Evolutionary conservation across 805 yeast species (phyloP), one percentile per base, ranked within the genome.

Genomic region (Suhomyces faveliae): DNA sequence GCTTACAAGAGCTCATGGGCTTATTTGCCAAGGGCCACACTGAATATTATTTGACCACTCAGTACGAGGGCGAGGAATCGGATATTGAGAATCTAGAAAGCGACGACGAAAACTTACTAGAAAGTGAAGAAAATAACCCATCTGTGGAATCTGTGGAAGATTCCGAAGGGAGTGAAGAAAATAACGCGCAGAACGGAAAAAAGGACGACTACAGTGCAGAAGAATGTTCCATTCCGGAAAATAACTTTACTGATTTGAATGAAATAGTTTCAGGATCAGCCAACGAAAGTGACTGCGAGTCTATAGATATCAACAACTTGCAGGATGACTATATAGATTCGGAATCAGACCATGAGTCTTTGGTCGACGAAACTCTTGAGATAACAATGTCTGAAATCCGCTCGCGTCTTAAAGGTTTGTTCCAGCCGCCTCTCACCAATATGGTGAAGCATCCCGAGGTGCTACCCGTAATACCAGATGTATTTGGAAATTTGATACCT

Each of bases 21-120:
- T 68, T 64, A 50, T 55, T 83, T 22, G 47, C 60, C 23, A 40
- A 55, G 3, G 82, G 79, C 0, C 79, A 78, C 13, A 73, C 64
- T 23, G 63, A 70, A 0, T 71, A 77, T 48, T 85, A 86, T 53
- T 67, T 85, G 60, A 86, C 91, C 0, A 86, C 91, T 0, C 91
- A 86, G 54, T 86, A 86, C 24, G 55, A 44, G 13, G 50, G 43
- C 12, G 39, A 21, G 35, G 52, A 45, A 3, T 21, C 46, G 30
- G 3, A 33, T 15, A 15, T n/a, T n/a, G n/a, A n/a, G n/a, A n/a
- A n/a, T n/a, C n/a, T n/a, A n/a, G n/a, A n/a, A n/a, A n/a, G n/a
- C n/a, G n/a, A n/a, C n/a, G n/a, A n/a, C n/a, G n/a, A n/a, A n/a
- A n/a, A n/a, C n/a, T n/a, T n/a, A n/a, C n/a, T n/a, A n/a, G 54